A percentile compares a stretch with the other conserved stretches of the same genome.
phyloP scores from a whole-genome alignment of 352 stramenopile species.

The Phytophthora cajani region DNA sequence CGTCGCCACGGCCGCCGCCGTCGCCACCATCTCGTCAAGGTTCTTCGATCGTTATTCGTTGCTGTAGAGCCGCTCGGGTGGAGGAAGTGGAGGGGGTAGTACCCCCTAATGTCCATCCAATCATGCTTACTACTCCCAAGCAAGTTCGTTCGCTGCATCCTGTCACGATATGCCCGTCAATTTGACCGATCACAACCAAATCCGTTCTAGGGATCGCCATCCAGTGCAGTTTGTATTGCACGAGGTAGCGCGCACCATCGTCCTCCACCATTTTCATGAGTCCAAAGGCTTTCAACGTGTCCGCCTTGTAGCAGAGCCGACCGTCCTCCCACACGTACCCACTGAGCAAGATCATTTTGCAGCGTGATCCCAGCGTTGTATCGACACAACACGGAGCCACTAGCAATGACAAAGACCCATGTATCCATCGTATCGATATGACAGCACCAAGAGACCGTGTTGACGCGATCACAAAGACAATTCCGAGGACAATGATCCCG shows the following conservation, averaged over 20 bases:
- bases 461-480: conserved; percentile 10
- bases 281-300: conserved; percentile 18
- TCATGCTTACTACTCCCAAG: conserved; percentile 8
- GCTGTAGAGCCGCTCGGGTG: neutral
- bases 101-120: conserved; percentile 7
- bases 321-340: conserved; percentile 19
- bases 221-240: conserved; percentile 11
- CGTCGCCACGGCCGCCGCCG: no score
- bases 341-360: conserved; percentile 14
- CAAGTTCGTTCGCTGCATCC: conserved; percentile 6
- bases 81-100: neutral
- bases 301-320: conserved; percentile 11
- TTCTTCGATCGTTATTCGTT: neutral
- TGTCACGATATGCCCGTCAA: conserved; percentile 1
- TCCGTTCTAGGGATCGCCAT: conserved; percentile 15
- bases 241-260: neutral
- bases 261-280: conserved; percentile 14
- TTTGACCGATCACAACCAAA: conserved; percentile 6
- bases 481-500: conserved; percentile 11
- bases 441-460: conserved; percentile 9
- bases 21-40: no score
- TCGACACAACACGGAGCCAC: conserved; percentile 1
- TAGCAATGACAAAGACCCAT: neutral
- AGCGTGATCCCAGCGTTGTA: neutral
- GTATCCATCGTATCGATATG: neutral